Evolutionary conservation across 2,329 filamentous ascomycete species (phyloP), one percentile per base, ranked within the genome.

Genomic region (Colletotrichum sp.): DNA sequence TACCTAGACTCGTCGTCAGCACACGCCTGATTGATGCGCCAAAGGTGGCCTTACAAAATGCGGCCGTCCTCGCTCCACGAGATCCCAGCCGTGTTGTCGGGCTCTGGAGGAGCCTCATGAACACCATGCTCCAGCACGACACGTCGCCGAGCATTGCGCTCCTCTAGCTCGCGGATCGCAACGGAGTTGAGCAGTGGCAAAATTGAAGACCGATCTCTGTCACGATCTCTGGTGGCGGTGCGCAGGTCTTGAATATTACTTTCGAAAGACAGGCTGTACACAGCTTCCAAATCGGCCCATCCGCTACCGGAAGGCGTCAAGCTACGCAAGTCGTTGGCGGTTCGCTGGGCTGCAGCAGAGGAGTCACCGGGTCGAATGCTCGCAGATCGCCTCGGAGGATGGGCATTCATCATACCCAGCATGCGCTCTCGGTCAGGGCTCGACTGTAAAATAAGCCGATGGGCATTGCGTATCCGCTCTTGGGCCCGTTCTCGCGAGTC

Each of bases 1-100:
- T 90, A 93, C 71, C 92, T 93, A 39, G 21, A 13, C 7, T 63
- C 79, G 82, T 69, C 83, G 82, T 72, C 64, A 62, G 72, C 16
- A 24, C n/a, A 32, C 12, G 21, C 13, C 32, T 24, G 44, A n/a
- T 12, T 66, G 68, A 74, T 52, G 12, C 60, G 62, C 69, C 24
- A 49, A 16, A 12, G 49, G 59, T 10, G 9, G 26, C 7, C 92
- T 89, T 83, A 93, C 92, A 93, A 80, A 26, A 85, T 88, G 63
- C 87, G 87, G 3, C 92, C 92, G 79, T 93, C 90, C 44, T 90
- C 88, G 78, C 90, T 92, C 92, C 92, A 93, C 26, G 88, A 86
- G 78, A 92, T 83, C 3, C 92, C 92, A 13, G 91, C 90, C 3
- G 92, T 93, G 69, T 92, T 91, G 65, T 91, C 89, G 5, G 88